Percentiles rank a stretch among this genome's conserved stretches.
Evolutionary conservation across 192 early-diverging fungal species (phyloP).

Genomic region (Coemansia sp.): DNA sequence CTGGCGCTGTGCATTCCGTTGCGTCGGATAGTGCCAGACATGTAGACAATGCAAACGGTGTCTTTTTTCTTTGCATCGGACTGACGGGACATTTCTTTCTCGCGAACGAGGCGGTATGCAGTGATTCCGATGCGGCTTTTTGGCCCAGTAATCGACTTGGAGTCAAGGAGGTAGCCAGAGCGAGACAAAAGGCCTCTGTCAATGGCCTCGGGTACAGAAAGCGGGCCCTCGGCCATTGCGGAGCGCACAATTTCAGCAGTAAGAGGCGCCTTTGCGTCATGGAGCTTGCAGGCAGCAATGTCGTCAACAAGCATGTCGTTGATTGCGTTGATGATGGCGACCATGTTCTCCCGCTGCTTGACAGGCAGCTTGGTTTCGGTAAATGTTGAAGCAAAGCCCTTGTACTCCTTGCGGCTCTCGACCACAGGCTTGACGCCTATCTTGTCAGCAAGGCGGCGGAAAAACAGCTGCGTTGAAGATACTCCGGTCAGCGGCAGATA

Average conservation of each 20-base stretch:
- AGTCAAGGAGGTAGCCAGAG: slow-evolving; percentile 55
- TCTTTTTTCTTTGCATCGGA: not conserved
- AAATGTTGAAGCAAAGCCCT: slow-evolving; percentile 56
- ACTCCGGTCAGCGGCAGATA: slow-evolving; percentile 62
- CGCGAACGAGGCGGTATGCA: slow-evolving; percentile 4
- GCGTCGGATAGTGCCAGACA: slow-evolving; percentile 60
- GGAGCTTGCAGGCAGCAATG: slow-evolving; percentile 51
- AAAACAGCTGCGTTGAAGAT: slow-evolving; percentile 54
- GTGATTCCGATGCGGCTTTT: slow-evolving; percentile 14
- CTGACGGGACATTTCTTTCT: not conserved
- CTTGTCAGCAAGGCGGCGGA: slow-evolving; percentile 60
- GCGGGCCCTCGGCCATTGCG: slow-evolving; percentile 60
- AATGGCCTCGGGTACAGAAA: slow-evolving; percentile 56
- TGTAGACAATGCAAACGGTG: slow-evolving; percentile 68
- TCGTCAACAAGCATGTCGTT: slow-evolving; percentile 58
- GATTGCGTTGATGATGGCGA: slow-evolving; percentile 55
- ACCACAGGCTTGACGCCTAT: slow-evolving; percentile 59
- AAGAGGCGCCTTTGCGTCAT: slow-evolving; percentile 5
- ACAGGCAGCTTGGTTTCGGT: slow-evolving; percentile 57
- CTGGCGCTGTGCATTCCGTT: slow-evolving; percentile 48
- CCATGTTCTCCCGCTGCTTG: slow-evolving; percentile 61
- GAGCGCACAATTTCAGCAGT: slow-evolving; percentile 46
- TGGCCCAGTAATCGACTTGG: slow-evolving; percentile 39
- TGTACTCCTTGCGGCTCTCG: slow-evolving; percentile 63
- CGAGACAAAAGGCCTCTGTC: slow-evolving; percentile 58